Conservation (phyloP, 768 basidiomycete genomes). For the Leccinum uliginosum region DNA sequence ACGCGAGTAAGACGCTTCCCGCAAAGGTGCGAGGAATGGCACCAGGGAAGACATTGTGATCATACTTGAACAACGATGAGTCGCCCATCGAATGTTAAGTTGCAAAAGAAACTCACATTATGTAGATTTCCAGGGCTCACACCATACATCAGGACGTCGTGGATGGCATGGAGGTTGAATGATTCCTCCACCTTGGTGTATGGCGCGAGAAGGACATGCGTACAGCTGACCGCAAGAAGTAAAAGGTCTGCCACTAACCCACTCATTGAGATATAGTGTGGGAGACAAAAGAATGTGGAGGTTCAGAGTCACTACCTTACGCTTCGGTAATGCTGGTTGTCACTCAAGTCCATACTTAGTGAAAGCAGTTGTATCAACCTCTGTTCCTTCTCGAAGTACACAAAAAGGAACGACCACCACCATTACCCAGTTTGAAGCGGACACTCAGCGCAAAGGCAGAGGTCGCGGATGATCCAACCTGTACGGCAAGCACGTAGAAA, state of each 20-base stretch:
- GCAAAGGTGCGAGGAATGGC: constrained; percentile 86
- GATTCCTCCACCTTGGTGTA: constrained; percentile 98
- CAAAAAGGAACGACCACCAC: constrained; percentile 51
- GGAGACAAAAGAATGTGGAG: not conserved
- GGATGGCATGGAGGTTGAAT: constrained; percentile 88
- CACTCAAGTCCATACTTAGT: constrained; percentile 24
- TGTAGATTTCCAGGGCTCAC: constrained; percentile 36
- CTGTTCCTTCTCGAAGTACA: constrained; percentile 51
- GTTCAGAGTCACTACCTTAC: not conserved
- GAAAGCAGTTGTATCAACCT: constrained; percentile 55
- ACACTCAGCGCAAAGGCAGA: constrained; percentile 37
- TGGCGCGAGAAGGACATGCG: constrained; percentile 74
- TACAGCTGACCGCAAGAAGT: constrained; percentile 49
- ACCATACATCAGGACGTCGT: constrained; percentile 84
- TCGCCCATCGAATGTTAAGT: not conserved
- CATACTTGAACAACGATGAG: constrained; percentile 54
- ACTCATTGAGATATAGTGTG: constrained; percentile 11
- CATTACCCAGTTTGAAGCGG: constrained; percentile 38
- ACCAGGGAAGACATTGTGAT: constrained; percentile 85
- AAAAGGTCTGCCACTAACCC: constrained; percentile 43
- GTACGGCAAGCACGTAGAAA: constrained; percentile 34
- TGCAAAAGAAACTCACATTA: constrained; percentile 40
- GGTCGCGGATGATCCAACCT: constrained; percentile 35
- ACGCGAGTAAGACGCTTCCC: constrained; percentile 68
- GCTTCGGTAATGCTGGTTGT: not conserved